Conservation (phyloP, 2,329 filamentous ascomycete species). For the Phialophora verrucosa region DNA sequence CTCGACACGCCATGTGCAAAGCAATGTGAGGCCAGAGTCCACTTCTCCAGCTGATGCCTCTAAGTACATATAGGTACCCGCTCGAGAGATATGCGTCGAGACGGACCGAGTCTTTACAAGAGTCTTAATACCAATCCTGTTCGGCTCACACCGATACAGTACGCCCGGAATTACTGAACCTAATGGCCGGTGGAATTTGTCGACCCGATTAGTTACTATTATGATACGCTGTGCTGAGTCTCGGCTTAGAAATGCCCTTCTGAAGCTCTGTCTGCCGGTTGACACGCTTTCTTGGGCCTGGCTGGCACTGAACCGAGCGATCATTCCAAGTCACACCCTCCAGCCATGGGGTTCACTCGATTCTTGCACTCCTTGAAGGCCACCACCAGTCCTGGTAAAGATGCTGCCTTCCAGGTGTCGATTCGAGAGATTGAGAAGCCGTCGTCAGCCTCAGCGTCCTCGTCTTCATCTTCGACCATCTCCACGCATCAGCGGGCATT, state of each 20-base stretch:
- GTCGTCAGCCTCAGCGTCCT: constrained; percentile 15
- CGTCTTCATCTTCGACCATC: constrained; percentile 13
- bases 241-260: neutral
- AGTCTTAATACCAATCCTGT: neutral
- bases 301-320: neutral
- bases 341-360: constrained; percentile 25
- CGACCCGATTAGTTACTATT: neutral
- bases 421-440: constrained; percentile 22
- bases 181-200: neutral
- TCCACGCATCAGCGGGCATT: constrained; percentile 23
- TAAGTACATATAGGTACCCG: neutral
- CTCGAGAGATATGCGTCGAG: neutral
- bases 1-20: constrained; percentile 1
- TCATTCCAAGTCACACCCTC: neutral
- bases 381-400: constrained; percentile 11
- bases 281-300: constrained; percentile 11
- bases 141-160: neutral
- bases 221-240: neutral
- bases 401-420: constrained; percentile 5
- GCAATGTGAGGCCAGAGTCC: neutral
- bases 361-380: constrained; percentile 17
- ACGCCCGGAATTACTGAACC: neutral
- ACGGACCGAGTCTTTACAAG: neutral
- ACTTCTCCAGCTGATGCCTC: neutral
- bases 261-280: constrained; percentile 8